These are phyloP conservation scores for Cardamine occulta DNA, from an alignment of 345 rosid species.

Conservation along the genomic window DNA sequence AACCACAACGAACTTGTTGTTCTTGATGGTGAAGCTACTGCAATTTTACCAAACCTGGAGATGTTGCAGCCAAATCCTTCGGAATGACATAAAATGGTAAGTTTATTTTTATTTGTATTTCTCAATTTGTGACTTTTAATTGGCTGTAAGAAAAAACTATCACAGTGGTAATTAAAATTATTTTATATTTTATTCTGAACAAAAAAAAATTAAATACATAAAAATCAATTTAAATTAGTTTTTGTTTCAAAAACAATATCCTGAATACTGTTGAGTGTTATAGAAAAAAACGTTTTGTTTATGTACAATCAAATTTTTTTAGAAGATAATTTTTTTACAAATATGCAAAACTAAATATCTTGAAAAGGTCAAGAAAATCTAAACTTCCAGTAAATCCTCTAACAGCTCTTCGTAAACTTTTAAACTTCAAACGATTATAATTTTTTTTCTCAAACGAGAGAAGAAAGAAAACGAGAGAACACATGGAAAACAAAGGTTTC, in stretches of 20 bases:
- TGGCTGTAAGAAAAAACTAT: no score
- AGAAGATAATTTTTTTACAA: no score
- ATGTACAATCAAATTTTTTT: no score
- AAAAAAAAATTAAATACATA: no score
- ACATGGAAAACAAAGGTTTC: slow-evolving; percentile 33
- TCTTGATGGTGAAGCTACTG: slow-evolving; percentile 78
- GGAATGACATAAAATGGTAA: no score
- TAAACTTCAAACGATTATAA: neutral
- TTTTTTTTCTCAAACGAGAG: neutral
- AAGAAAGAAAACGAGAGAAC: slow-evolving; percentile 16
- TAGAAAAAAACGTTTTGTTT: no score
- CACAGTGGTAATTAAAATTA: no score
- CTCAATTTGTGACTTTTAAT: neutral
- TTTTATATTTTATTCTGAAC: no score
- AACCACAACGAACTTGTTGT: slow-evolving; percentile 53
- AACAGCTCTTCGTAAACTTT: neutral
- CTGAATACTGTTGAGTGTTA: no score
- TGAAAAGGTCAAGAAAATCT: neutral
- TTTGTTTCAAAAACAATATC: no score
- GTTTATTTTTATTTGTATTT: neutral
- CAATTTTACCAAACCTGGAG: slow-evolving; percentile 59
- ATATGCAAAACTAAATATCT: no score
- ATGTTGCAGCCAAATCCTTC: slow-evolving; percentile 27
- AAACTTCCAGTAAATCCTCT: slow-evolving; percentile 24
- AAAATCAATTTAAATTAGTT: no score